phyloP scores from a whole-genome alignment of 768 basidiomycete species.

The Collybia sp. region DNA sequence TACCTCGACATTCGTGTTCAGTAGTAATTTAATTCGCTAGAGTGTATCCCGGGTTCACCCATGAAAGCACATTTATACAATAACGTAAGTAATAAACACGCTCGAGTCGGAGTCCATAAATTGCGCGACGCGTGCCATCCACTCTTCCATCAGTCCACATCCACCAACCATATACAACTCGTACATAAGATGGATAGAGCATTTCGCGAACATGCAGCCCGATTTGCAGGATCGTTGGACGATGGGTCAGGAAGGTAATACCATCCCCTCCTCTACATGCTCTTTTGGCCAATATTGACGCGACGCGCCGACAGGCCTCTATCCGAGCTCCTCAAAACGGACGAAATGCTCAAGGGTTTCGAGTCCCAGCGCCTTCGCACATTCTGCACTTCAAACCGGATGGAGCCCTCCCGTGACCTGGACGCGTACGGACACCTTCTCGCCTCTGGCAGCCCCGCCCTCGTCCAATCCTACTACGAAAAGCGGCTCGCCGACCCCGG shows the following conservation, averaged over 20 bases:
- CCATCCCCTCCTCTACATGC: background rate
- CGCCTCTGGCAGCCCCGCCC: conserved; percentile 16
- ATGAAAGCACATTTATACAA: no score
- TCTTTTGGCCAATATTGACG: background rate
- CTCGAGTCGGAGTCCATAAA: no score
- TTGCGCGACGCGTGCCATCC: no score
- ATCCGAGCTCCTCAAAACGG: conserved; percentile 23
- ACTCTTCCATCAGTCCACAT: no score
- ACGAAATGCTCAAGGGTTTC: conserved; percentile 25
- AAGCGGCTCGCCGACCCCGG: conserved; percentile 9
- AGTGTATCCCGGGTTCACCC: no score
- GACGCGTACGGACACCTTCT: conserved; percentile 25
- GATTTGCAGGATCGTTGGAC: conserved; percentile 9
- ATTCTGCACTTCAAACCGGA: conserved; percentile 25
- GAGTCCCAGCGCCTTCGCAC: conserved; percentile 33
- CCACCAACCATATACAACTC: no score
- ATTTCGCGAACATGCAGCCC: background rate
- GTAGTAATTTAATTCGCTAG: no score
- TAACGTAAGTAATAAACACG: no score
- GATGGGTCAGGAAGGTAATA: conserved; percentile 18
- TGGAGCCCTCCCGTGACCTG: conserved; percentile 31
- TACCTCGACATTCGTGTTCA: no score
- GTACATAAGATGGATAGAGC: no score
- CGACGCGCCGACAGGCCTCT: conserved; percentile 13
- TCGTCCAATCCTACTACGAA: conserved; percentile 19